Evolutionary conservation across 1,284 basidiomycete genomes (phyloP), one percentile per base, ranked within the genome.

Genomic region (Omphalotus olearius): DNA sequence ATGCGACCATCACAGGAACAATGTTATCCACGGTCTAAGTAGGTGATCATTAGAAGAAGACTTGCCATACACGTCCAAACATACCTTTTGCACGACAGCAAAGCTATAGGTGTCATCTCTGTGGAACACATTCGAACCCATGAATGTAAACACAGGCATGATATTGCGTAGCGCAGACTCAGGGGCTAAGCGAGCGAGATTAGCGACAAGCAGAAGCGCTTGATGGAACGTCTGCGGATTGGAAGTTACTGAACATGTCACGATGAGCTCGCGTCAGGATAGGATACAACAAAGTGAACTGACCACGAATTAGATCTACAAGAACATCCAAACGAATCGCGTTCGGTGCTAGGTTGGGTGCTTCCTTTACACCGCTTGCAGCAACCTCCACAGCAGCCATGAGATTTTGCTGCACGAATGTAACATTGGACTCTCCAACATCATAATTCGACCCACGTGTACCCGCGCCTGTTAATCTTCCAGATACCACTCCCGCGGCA

Each of bases 141-240:
- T 98, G 72, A 98, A 99, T 0, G 96, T 98, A 72, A 99, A 98
- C 52, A 99, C 88, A 5, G 97, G 95, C 93, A 99, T 98, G 55
- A 98, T 82, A 62, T 97, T 94, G 66, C 93, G 93, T 26, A 98
- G 75, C 13, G 97, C 92, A 6, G 91, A 88, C 54, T 96, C 93
- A 0, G 95, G 94, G 0, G 88, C 85, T 41, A 98, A 74, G 28
- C 84, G 80, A 1, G 93, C 91, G 47, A 99, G 72, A 56, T 79
- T 87, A 2, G 93, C 86, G 66, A 98, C 87, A 25, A 98, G 77
- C n/a, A 98, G 74, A 2, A 99, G 74, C 0, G 94, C 93, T 64
- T 96, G 91, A 60, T 98, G 87, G 70, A 95, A 95, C 0, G 92
- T 96, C 64, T 98, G 93, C 1, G 95, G 94, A 64, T 97, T 98